These are phyloP conservation scores for Ophidiomyces ophidiicola DNA, from an alignment of 2,329 filamentous ascomycete genomes.

Conservation along the genomic window DNA sequence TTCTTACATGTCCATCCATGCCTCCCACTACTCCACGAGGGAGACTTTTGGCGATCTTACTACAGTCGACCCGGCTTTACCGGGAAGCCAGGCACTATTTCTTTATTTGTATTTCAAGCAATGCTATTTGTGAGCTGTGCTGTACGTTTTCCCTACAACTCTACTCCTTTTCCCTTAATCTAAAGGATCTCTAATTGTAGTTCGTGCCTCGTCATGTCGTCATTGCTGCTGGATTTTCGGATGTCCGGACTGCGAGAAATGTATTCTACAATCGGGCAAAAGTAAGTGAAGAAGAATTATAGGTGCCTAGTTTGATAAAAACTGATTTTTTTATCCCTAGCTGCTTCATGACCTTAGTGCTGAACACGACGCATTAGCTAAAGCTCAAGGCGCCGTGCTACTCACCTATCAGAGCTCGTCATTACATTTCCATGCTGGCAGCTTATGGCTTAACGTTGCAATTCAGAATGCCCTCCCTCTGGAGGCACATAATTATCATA, in stretches of 20 bases:
- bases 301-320: background rate
- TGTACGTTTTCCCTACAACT: slow-evolving; percentile 28
- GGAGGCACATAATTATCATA: slow-evolving; percentile 32
- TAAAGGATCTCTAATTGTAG: slow-evolving; percentile 23
- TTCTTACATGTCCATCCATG: slow-evolving; percentile 24
- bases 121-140: slow-evolving; percentile 23
- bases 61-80: slow-evolving; percentile 6
- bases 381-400: slow-evolving; percentile 24
- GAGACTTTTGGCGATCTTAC: slow-evolving; percentile 34
- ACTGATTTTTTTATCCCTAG: slow-evolving; percentile 12
- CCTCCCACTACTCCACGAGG: slow-evolving; percentile 28
- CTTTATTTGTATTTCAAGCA: slow-evolving; percentile 24
- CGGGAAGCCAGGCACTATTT: slow-evolving; percentile 15
- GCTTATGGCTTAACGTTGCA: slow-evolving; percentile 38
- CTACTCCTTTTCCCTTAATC: slow-evolving; percentile 14
- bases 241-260: slow-evolving; percentile 35
- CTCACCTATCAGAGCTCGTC: slow-evolving; percentile 32
- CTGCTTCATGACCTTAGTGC: slow-evolving; percentile 23
- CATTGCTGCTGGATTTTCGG: slow-evolving; percentile 29
- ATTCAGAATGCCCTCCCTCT: slow-evolving; percentile 41
- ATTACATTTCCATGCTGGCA: slow-evolving; percentile 22
- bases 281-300: slow-evolving; percentile 17
- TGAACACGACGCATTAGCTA: slow-evolving; percentile 19
- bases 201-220: slow-evolving; percentile 39
- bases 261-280: slow-evolving; percentile 37